Evolutionary conservation across 2,329 filamentous ascomycete genomes (phyloP), one percentile per base, ranked within the genome.

Genomic region (Phyllosticta citriasiana): DNA sequence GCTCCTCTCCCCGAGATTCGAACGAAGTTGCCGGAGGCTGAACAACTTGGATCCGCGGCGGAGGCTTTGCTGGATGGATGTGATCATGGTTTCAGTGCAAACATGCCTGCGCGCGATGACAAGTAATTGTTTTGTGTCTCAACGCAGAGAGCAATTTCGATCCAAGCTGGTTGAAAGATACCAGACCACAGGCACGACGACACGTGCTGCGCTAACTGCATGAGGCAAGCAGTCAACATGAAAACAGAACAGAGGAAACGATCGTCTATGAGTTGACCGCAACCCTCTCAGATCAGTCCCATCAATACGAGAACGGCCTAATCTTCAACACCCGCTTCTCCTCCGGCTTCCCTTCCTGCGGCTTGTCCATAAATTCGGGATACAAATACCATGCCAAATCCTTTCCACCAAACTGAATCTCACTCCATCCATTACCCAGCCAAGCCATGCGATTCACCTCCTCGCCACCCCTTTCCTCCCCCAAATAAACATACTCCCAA

Each of bases 381-480:
- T 73, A 70, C 54, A 78, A 63, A 69, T 78, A 78, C 65, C 70
- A 78, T 30, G 72, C 73, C 67, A 77, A 57, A 66, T 78, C 67
- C 61, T 68, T 69, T 40, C 67, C 66, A 53, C 73, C 70, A 22
- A 68, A 24, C 59, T 69, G 64, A 59, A 65, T 66, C 14, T 62
- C 57, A 52, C 59, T 72, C 67, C 66, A 71, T 0, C 71, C 71
- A 66, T 73, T 72, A 0, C 71, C 71, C 63, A 73, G 53, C 68
- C 70, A 73, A 25, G 67, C 67, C 63, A 73, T 35, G 24, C 65
- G 58, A 63, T 71, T 75, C 55, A 60, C 68, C 61, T 66, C 52
- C 16, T 61, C 51, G 8, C 63, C 67, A 40, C 51, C 63, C 53
- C 60, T 65, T 51, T 64, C 25, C 26, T 65, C 63, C 24, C 57